phyloP scores from a whole-genome alignment of 177 flowering plant genomes.

The Vitis hybrid region DNA sequence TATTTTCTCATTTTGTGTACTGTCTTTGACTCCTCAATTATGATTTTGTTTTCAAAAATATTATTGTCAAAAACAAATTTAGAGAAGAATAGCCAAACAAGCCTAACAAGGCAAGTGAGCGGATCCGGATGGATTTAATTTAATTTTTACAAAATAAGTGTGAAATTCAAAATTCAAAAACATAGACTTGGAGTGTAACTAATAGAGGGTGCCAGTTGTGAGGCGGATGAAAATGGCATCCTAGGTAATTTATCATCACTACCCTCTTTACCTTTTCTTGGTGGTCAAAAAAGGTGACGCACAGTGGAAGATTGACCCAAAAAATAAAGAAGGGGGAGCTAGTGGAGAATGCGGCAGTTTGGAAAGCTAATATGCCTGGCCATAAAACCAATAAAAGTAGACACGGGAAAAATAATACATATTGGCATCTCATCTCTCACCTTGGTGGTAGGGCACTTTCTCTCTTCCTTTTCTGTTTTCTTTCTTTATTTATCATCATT shows the following conservation, averaged over 20 bases:
- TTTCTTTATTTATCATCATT: too few species aligned
- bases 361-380: constrained; percentile 4
- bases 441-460: too few species aligned
- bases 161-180: constrained; percentile 2
- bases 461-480: too few species aligned
- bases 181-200: background rate
- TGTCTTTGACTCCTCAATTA: too few species aligned
- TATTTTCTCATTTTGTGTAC: too few species aligned
- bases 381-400: background rate
- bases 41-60: too few species aligned
- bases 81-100: constrained; percentile 6
- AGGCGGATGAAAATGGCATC: constrained; percentile 5
- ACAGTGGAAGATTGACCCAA: constrained; percentile 14
- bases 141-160: constrained; percentile 4
- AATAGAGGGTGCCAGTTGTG: constrained; percentile 1
- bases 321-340: background rate
- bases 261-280: constrained; percentile 5
- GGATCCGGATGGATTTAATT: background rate
- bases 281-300: constrained; percentile 5
- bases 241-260: background rate
- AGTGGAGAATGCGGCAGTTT: constrained; percentile 16
- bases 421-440: too few species aligned
- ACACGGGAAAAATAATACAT: too few species aligned
- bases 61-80: too few species aligned
- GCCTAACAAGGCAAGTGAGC: constrained; percentile 15